Percentiles rank a stretch among this genome's conserved stretches.
These are phyloP conservation scores for Trichoderma sp. DNA, from an alignment of 2,329 filamentous ascomycete genomes.

Conservation along the genomic window DNA sequence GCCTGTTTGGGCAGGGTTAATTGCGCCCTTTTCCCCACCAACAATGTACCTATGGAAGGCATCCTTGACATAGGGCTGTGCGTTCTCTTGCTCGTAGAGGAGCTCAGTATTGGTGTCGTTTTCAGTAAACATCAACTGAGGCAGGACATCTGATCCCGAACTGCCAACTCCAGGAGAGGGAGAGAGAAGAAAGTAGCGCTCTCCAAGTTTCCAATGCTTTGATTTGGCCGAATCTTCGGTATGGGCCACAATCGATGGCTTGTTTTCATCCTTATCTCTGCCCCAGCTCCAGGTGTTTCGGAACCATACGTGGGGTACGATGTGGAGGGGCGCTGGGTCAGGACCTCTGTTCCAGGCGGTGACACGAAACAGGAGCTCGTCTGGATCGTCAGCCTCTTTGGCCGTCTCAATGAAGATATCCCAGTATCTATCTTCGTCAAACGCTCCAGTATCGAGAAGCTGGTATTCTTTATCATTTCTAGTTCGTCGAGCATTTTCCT, in stretches of 20 bases:
- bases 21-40: conserved; percentile 70
- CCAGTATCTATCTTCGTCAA: conserved; percentile 90
- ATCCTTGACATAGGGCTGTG: conserved; percentile 85
- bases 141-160: conserved; percentile 78
- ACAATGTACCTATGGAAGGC: conserved; percentile 90
- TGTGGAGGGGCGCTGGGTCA: conserved; percentile 85
- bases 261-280: conserved; percentile 68
- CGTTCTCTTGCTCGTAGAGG: conserved; percentile 76
- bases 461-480: conserved; percentile 86
- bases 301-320: conserved; percentile 94
- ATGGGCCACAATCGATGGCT: conserved; percentile 70
- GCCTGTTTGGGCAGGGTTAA: conserved; percentile 76
- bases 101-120: conserved; percentile 86
- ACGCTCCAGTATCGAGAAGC: conserved; percentile 81
- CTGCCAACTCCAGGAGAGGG: conserved; percentile 83
- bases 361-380: conserved; percentile 88
- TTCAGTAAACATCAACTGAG: conserved; percentile 85
- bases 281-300: conserved; percentile 98
- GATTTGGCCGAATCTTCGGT: conserved; percentile 68
- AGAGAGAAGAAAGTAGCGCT: conserved; percentile 79
- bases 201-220: conserved; percentile 75
- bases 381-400: conserved; percentile 87
- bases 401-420: conserved; percentile 96
- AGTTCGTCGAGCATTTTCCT: conserved; percentile 75
- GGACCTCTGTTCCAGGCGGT: conserved; percentile 95